phyloP scores from a whole-genome alignment of 306 rosid genomes.

The Begonia fuchsioides region DNA sequence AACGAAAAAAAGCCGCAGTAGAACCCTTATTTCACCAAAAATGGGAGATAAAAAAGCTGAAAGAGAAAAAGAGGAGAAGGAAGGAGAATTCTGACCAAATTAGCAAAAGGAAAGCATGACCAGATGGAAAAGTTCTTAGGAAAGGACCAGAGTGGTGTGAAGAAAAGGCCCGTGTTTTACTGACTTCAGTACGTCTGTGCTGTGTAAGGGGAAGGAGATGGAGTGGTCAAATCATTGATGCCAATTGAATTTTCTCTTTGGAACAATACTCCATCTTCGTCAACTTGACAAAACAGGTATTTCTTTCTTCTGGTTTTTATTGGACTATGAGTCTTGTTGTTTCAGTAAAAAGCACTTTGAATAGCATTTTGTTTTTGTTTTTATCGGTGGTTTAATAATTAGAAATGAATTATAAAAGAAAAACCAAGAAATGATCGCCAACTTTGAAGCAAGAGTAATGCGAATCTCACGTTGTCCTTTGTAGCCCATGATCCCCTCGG shows the following conservation, averaged over 20 bases:
- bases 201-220: slow-evolving; percentile 53
- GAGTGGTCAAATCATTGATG: slow-evolving; percentile 84
- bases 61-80: slow-evolving; percentile 4
- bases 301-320: background rate
- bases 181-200: slow-evolving; percentile 69
- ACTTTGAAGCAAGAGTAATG: too few species aligned
- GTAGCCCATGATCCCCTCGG: too few species aligned
- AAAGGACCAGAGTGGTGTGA: slow-evolving; percentile 81
- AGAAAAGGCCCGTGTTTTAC: slow-evolving; percentile 40
- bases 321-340: background rate
- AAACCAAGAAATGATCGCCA: too few species aligned
- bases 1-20: slow-evolving; percentile 9
- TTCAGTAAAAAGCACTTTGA: too few species aligned
- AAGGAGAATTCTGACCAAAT: slow-evolving; percentile 46
- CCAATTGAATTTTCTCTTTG: background rate
- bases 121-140: slow-evolving; percentile 32
- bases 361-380: too few species aligned
- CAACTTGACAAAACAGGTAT: background rate
- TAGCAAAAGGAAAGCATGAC: slow-evolving; percentile 33
- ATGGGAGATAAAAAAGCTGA: background rate
- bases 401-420: too few species aligned
- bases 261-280: background rate
- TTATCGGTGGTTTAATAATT: too few species aligned
- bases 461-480: background rate
- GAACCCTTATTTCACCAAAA: slow-evolving; percentile 27